Evolutionary conservation across 371 early-diverging fungal genomes (phyloP).

Genomic region (Haplosporangium sp.): DNA sequence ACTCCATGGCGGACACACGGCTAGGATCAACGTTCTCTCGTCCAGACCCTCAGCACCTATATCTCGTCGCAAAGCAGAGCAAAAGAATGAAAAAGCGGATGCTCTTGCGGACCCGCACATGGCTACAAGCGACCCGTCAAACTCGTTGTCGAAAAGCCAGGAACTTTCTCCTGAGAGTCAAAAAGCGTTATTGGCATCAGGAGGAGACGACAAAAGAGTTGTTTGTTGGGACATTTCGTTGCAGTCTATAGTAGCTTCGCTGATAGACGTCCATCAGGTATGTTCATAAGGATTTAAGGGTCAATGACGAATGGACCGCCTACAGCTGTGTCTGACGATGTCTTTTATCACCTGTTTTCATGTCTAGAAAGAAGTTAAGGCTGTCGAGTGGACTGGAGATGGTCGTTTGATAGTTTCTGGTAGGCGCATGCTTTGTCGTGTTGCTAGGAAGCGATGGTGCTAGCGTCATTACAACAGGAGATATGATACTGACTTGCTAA

Average conservation of each 20-base stretch:
- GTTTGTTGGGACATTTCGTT: conserved; percentile 38
- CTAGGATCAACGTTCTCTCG: conserved; percentile 32
- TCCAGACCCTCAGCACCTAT: conserved; percentile 1
- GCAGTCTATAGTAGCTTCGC: background rate
- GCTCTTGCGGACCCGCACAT: background rate
- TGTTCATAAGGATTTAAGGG: background rate
- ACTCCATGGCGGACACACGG: conserved; percentile 12
- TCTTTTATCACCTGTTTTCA: background rate
- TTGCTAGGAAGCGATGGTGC: background rate
- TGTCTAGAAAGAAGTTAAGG: conserved; percentile 39
- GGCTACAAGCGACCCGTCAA: background rate
- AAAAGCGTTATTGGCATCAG: conserved; percentile 27
- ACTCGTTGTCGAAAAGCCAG: background rate
- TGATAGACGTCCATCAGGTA: conserved; percentile 30
- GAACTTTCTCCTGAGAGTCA: background rate
- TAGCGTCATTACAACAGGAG: background rate
- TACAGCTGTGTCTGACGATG: too few species aligned
- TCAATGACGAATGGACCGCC: background rate
- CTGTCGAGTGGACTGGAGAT: conserved; percentile 48
- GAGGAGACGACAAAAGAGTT: conserved; percentile 32
- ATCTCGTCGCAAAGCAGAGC: background rate
- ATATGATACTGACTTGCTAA: background rate
- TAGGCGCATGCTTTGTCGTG: background rate
- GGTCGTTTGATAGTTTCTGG: conserved; percentile 39
- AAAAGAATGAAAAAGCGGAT: background rate